Evolutionary conservation across 1,284 basidiomycete species (phyloP).

Genomic region (Malassezia globosa): DNA sequence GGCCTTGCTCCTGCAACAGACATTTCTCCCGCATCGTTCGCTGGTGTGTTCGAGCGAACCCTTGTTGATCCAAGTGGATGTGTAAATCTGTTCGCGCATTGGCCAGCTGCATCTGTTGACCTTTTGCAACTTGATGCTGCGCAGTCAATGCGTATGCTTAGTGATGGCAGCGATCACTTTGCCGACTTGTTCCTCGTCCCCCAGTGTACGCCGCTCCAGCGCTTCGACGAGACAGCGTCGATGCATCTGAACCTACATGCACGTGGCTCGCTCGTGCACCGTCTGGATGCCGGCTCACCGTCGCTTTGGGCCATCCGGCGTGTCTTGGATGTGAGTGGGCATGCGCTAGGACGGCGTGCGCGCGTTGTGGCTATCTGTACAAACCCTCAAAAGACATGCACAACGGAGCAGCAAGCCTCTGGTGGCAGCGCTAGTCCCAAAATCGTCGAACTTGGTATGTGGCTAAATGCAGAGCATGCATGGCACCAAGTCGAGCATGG

Average conservation of each 20-base stretch:
- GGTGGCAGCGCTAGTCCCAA: background rate
- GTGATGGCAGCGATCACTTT: conserved; percentile 57
- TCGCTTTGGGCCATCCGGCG: conserved; percentile 1
- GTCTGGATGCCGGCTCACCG: conserved; percentile 9
- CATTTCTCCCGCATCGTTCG: conserved; percentile 46
- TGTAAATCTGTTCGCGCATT: conserved; percentile 59
- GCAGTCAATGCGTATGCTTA: conserved; percentile 36
- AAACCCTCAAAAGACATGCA: background rate
- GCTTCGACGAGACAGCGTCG: conserved; percentile 47
- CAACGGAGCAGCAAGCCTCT: background rate
- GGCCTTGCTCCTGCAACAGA: conserved; percentile 23
- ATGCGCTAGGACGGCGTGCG: conserved; percentile 11
- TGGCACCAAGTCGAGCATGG: conserved; percentile 45
- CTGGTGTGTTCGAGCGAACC: conserved; percentile 49
- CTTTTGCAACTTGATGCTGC: conserved; percentile 52
- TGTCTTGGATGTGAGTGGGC: background rate
- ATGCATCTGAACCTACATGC: background rate
- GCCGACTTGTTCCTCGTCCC: conserved; percentile 59
- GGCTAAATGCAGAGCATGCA: conserved; percentile 33
- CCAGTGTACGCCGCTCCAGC: conserved; percentile 31
- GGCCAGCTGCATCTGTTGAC: conserved; percentile 54
- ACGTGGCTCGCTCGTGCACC: background rate
- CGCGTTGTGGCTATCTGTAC: background rate
- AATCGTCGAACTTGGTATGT: conserved; percentile 23
- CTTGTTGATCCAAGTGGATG: conserved; percentile 71